Base-by-base conservation (phyloP, 2,329 filamentous ascomycete species). In the Colletotrichum tanaceti region DNA sequence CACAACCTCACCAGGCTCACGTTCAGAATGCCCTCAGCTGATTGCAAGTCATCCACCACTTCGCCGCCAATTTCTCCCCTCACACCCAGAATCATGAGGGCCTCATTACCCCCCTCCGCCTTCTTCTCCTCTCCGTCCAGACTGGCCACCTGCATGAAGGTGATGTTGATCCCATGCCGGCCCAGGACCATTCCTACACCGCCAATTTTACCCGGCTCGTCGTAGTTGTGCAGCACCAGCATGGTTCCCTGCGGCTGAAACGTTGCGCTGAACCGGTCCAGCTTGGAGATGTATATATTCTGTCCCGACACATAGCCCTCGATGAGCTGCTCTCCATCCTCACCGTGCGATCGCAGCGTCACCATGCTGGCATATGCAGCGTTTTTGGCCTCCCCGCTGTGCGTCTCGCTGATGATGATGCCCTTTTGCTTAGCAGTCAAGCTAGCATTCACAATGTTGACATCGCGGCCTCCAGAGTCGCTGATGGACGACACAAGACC, bases 401-500 rank as follows among this genome's bases (percentile, higher is more conserved):
- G 89, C 44, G 89, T 89, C 80, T 95, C 93, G 75, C 90, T 92
- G 75, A 96, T 89, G 52, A 90, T 85, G 70, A 96, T 75, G 2
- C 92, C 92, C 72, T 91, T 91, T 73, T 94, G 91, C 71, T 89
- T 90, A 22, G 92, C 92, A 16, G 94, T 87, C 32, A 94, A 82
- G 50, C 89, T 86, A 0, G 92, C 92, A 74, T 96, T 95, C 73
- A 96, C 92, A 68, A 96, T 93, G 79, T 94, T 95, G 73, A 94
- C 90, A 74, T 91, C 90, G 14, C 88, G 77, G 0, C 86, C 89
- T 44, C 90, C 89, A 0, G 85, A 82, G 65, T 89, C 88, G 64
- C 87, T 91, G 72, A 95, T 91, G 1, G 89, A 87, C 1, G 86
- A 85, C 7, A 92, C 85, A 0, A 96, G 84, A 0, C 93, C 93